Percentiles rank a stretch among this genome's conserved stretches.
Conservation (phyloP, 129 eudicot genomes). For the Tanacetum coccineum region DNA sequence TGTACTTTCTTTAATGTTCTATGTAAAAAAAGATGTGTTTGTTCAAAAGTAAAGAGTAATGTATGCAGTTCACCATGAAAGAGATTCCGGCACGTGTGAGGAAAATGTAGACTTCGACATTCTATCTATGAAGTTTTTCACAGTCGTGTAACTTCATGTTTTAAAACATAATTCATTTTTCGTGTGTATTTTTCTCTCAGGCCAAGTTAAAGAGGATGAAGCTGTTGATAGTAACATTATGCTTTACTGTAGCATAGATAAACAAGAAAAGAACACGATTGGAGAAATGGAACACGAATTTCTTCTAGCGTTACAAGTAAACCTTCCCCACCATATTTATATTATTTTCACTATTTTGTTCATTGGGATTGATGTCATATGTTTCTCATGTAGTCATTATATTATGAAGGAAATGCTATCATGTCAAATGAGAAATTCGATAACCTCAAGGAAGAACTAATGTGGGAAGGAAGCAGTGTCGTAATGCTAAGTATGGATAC, state of each 20-base stretch:
- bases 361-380: constrained; percentile 14
- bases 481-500: no score
- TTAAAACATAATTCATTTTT: constrained; percentile 11
- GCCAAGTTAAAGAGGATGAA: no score
- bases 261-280: constrained; percentile 64
- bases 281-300: constrained; percentile 99
- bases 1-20: neutral
- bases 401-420: no score
- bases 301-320: constrained; percentile 93
- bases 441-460: no score
- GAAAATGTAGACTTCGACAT: neutral
- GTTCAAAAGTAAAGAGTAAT: constrained; percentile 1
- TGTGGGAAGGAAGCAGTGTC: no score
- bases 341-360: no score
- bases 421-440: no score
- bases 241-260: constrained; percentile 78
- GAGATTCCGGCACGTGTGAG: neutral
- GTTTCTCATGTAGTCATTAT: no score
- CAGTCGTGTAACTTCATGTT: neutral
- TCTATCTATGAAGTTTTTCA: constrained; percentile 4
- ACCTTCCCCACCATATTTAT: neutral
- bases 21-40: neutral
- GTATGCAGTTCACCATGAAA: neutral
- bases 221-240: constrained; percentile 76
- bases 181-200: constrained; percentile 44